These are phyloP conservation scores for Alternaria infectoria DNA, from an alignment of 2,329 filamentous ascomycete species.

Conservation along the genomic window DNA sequence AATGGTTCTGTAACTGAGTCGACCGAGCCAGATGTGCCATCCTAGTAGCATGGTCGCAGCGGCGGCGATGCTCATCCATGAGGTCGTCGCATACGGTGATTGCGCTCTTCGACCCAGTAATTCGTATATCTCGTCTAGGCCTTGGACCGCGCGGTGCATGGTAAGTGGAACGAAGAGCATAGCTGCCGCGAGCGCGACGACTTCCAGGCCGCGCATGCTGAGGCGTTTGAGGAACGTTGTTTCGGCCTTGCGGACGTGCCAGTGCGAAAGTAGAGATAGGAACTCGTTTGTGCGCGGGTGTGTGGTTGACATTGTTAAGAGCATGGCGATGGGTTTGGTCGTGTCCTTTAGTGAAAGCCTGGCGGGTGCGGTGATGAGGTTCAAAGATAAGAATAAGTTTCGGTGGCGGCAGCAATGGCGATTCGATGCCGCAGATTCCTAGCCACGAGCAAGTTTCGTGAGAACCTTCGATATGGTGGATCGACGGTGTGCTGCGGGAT, in stretches of 20 bases:
- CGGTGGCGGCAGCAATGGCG: neutral
- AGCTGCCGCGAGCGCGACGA: conserved; percentile 11
- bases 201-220: conserved; percentile 16
- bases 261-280: neutral
- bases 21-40: conserved; percentile 24
- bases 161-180: conserved; percentile 20
- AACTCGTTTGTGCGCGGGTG: neutral
- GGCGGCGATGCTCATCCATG: conserved; percentile 3
- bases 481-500: neutral
- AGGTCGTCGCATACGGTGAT: conserved; percentile 11
- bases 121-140: conserved; percentile 21
- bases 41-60: conserved; percentile 11
- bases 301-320: conserved; percentile 14
- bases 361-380: neutral
- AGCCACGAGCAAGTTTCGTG: neutral
- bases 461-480: neutral
- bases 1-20: conserved; percentile 15
- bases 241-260: conserved; percentile 9
- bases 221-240: conserved; percentile 6
- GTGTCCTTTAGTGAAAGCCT: neutral
- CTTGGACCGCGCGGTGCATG: conserved; percentile 22
- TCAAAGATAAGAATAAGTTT: neutral
- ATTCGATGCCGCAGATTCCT: neutral
- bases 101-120: conserved; percentile 20
- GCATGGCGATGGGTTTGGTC: conserved; percentile 1